Evolutionary conservation across 2,329 filamentous ascomycete species (phyloP).

Genomic region (Monilinia polystroma): DNA sequence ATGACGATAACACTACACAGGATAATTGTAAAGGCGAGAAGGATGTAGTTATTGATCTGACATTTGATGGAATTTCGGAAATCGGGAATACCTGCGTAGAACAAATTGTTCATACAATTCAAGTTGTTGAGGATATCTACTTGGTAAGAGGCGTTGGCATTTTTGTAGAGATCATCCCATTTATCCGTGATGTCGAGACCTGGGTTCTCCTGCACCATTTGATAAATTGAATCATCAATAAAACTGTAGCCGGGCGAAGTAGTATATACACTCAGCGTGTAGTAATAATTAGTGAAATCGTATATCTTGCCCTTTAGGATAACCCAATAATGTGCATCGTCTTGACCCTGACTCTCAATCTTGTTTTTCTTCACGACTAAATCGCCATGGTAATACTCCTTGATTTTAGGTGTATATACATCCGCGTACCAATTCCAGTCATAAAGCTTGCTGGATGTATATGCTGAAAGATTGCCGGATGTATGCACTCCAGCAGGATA

Average conservation of each 20-base stretch:
- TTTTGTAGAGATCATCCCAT: slow-evolving; percentile 57
- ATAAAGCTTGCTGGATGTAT: slow-evolving; percentile 57
- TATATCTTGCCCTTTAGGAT: slow-evolving; percentile 75
- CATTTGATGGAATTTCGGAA: slow-evolving; percentile 77
- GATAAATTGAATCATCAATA: slow-evolving; percentile 65
- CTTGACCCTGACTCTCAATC: slow-evolving; percentile 64
- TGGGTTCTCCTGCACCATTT: slow-evolving; percentile 70
- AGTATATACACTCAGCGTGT: slow-evolving; percentile 63
- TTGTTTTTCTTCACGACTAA: slow-evolving; percentile 66
- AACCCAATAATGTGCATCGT: slow-evolving; percentile 73
- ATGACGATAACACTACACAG: slow-evolving; percentile 75
- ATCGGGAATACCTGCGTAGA: slow-evolving; percentile 80
- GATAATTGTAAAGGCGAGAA: slow-evolving; percentile 83
- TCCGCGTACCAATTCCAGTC: slow-evolving; percentile 74
- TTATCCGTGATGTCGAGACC: slow-evolving; percentile 73
- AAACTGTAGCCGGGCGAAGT: slow-evolving; percentile 60
- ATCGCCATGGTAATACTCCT: slow-evolving; percentile 82
- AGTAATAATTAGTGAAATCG: slow-evolving; percentile 89
- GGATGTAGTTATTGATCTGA: slow-evolving; percentile 85
- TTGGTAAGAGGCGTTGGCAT: slow-evolving; percentile 51
- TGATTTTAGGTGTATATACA: slow-evolving; percentile 74
- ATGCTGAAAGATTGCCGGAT: slow-evolving; percentile 62
- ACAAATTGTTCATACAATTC: slow-evolving; percentile 78
- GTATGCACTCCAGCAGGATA: slow-evolving; percentile 59
- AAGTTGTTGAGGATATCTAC: slow-evolving; percentile 62